Conservation (phyloP, 306 rosid genomes). For the Erythrophleum fordii region DNA sequence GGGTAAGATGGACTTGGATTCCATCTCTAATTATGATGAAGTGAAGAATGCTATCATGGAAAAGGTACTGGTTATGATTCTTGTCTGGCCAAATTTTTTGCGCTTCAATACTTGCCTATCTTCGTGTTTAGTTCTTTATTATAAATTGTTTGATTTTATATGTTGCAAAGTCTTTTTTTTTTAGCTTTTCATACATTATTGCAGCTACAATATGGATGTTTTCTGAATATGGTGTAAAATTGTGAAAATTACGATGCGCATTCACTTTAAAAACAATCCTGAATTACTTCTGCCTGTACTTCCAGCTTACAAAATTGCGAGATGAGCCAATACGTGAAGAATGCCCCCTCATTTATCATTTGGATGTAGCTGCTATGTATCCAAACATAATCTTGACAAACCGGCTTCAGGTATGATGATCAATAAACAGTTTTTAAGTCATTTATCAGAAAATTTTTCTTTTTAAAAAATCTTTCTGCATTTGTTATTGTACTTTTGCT, state of each 20-base stretch:
- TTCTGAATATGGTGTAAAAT: slow-evolving; percentile 19
- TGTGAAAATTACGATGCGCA: slow-evolving; percentile 25
- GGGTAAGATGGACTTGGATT: slow-evolving; percentile 88
- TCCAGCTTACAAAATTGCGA: slow-evolving; percentile 78
- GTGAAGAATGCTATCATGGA: slow-evolving; percentile 83
- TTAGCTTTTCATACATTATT: neutral
- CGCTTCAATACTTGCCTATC: slow-evolving; percentile 13
- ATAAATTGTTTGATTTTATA: slow-evolving; percentile 27
- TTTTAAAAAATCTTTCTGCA: neutral
- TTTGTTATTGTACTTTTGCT: slow-evolving; percentile 31
- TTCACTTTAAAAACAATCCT: slow-evolving; percentile 31
- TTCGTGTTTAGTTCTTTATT: slow-evolving; percentile 22
- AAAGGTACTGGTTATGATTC: slow-evolving; percentile 64
- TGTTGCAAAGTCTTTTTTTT: neutral
- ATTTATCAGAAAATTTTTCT: neutral
- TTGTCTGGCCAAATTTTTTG: slow-evolving; percentile 37
- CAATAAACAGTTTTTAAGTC: neutral
- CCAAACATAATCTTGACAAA: slow-evolving; percentile 96
- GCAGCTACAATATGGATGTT: slow-evolving; percentile 4
- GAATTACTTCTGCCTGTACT: slow-evolving; percentile 34
- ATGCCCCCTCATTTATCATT: slow-evolving; percentile 94
- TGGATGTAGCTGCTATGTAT: slow-evolving; percentile 99
- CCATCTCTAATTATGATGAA: slow-evolving; percentile 84
- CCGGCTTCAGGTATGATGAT: slow-evolving; percentile 89
- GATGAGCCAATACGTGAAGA: slow-evolving; percentile 83